These are phyloP conservation scores for Monosporozyma servazzii DNA, from an alignment of 805 yeast genomes.

Conservation along the genomic window DNA sequence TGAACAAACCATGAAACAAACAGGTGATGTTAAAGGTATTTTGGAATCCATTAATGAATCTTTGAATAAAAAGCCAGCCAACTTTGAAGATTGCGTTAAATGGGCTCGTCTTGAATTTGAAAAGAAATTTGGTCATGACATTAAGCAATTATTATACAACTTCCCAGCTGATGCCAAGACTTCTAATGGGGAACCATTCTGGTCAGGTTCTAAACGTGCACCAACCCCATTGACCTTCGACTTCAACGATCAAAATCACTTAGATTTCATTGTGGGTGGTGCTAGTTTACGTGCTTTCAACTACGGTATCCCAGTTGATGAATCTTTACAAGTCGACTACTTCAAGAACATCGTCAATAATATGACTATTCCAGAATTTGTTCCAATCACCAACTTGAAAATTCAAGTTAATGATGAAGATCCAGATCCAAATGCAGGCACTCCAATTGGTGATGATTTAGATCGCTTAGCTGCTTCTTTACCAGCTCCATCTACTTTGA, in stretches of 20 bases:
- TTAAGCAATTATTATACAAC: slow-evolving; percentile 80
- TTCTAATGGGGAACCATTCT: slow-evolving; percentile 83
- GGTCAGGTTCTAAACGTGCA: slow-evolving; percentile 97
- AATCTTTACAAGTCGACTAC: slow-evolving; percentile 35
- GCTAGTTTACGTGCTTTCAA: slow-evolving; percentile 87
- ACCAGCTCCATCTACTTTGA: slow-evolving; percentile 82
- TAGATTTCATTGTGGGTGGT: slow-evolving; percentile 75
- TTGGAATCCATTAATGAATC: slow-evolving; percentile 71
- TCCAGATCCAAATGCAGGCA: slow-evolving; percentile 68
- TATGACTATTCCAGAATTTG: slow-evolving; percentile 51
- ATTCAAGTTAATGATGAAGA: slow-evolving; percentile 84
- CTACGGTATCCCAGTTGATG: slow-evolving; percentile 78
- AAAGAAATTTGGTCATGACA: slow-evolving; percentile 73
- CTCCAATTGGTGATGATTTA: slow-evolving; percentile 51
- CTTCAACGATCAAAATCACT: slow-evolving; percentile 64
- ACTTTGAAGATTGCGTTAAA: slow-evolving; percentile 84
- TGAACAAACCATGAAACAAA: slow-evolving; percentile 82
- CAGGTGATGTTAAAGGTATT: slow-evolving; percentile 83
- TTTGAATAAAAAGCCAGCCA: slow-evolving; percentile 73
- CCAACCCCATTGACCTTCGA: slow-evolving; percentile 82
- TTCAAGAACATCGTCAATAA: slow-evolving; percentile 47
- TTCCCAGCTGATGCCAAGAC: slow-evolving; percentile 93
- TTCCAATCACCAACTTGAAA: slow-evolving; percentile 64
- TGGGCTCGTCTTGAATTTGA: slow-evolving; percentile 95
- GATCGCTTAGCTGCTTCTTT: slow-evolving; percentile 62